Evolutionary conservation across 2,329 filamentous ascomycete species (phyloP), one percentile per base, ranked within the genome.

Genomic region (Pyrenophora seminiperda): DNA sequence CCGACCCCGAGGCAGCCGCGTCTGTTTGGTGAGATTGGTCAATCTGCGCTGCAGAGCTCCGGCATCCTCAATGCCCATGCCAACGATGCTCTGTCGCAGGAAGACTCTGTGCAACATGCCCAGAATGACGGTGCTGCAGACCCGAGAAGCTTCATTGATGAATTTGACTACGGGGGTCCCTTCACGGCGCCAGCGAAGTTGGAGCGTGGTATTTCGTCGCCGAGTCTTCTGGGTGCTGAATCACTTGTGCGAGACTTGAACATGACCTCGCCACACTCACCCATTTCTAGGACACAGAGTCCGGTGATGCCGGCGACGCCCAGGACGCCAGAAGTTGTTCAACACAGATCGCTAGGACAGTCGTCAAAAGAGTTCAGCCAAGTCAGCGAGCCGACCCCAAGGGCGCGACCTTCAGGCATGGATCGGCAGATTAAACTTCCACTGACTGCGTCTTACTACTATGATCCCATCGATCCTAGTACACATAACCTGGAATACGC

Each of bases 1-100:
- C 62, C 60, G 9, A 58, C 54, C 22, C 47, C 61, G 20, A 54
- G 50, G 9, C 57, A 56, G 14, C 54, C 72, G 51, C 81, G 80
- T 41, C 73, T 87, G 5, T 87, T 86, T 62, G 84, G 84, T 10
- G 84, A 87, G 64, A 82, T 87, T 54, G 79, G 79, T 9, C 71
- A 77, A 20, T 83, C 82, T 15, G 79, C 79, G 9, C 62, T 86
- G 11, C 72, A 76, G 41, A 83, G 78, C 62, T 83, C 83, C 13
- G 77, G 77, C 10, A 68, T 77, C 15, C 67, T 83, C 4, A 61
- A 58, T 27, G 58, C 54, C 13, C 63, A 66, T 30, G 65, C 62
- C 13, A 65, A 68, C 17, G 57, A 60, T 22, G 72, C 70, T 13
- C 51, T 73, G 9, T 68, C 61, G 3, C 41, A 62, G 14, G 60